Evolutionary conservation across 345 rosid genomes (phyloP), one percentile per base, ranked within the genome.

Genomic region (Eucalyptus curtisii): DNA sequence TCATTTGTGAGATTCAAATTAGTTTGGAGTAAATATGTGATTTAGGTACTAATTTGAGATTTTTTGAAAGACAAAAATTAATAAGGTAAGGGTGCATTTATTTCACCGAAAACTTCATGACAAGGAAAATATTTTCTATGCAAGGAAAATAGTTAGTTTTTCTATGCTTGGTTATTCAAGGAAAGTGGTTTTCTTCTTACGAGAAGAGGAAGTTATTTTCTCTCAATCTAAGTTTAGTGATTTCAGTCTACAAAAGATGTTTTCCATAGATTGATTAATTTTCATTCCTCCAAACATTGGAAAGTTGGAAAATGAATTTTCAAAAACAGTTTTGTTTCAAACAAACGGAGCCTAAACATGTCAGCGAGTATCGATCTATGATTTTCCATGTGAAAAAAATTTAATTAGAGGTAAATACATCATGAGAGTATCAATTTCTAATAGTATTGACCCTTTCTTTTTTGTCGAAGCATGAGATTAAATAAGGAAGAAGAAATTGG

Each of bases 361-460:
- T 52, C 0, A 52, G 0, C 1, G 10, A 52, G 57, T 19, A 52
- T 2, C 8, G 57, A 25, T 52, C 24, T 52, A 52, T 52, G 4
- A 52, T 19, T 52, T 52, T 52, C 19, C 24, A 52, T 19, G 25
- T 52, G 57, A 52, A 19, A 52, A 52, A 52, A 19, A 7, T 52
- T 52, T 52, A 19, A 19, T 52, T 52, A 7, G 57, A 52, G 25
- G 10, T 52, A 52, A 52, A 52, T 3, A 19, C 25, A 10, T 3
- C 4, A 52, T 19, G 57, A 19, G 57, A 52, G 0, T 52, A 52
- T 19, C 24, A 7, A 52, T 19, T 0, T 52, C 57, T 52, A 52
- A 52, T 52, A 52, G 24, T 19, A 52, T 30, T 64, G 8, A 30
- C 33, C 33, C 3, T 30, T 64, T 13, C 17, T 61, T 30, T 61